Conservation (phyloP, 306 rosid species). For the Lathyrus oleraceus region DNA sequence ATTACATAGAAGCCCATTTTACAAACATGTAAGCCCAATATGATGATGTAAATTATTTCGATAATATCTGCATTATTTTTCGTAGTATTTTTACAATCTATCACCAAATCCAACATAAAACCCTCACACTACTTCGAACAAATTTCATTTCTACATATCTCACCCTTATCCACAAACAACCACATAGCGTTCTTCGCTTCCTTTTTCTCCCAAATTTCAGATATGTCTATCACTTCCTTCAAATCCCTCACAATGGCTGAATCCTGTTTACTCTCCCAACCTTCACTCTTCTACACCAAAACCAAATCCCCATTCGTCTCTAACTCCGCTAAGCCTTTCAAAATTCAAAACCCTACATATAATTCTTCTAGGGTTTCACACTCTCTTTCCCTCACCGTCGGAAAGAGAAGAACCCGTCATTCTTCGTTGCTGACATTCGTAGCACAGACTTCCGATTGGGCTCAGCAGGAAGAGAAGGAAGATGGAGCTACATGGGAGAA, state of each 20-base stretch:
- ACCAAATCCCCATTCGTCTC: slow-evolving; percentile 47
- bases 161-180: slow-evolving; percentile 45
- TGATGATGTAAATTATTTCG: background rate
- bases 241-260: slow-evolving; percentile 60
- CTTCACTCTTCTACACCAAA: slow-evolving; percentile 51
- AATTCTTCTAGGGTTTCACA: slow-evolving; percentile 42
- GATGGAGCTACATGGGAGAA: slow-evolving; percentile 49
- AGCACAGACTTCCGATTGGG: slow-evolving; percentile 81
- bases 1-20: too few relatives aligned
- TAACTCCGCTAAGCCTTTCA: slow-evolving; percentile 46
- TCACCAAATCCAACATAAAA: background rate
- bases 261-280: slow-evolving; percentile 55
- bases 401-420: slow-evolving; percentile 35
- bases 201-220: background rate
- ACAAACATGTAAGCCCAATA: background rate
- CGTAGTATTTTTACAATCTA: background rate
- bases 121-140: slow-evolving; percentile 13
- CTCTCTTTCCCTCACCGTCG: slow-evolving; percentile 21
- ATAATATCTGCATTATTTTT: background rate
- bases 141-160: background rate
- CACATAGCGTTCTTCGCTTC: too few relatives aligned
- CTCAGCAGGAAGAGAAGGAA: slow-evolving; percentile 62
- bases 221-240: slow-evolving; percentile 51
- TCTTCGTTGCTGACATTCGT: slow-evolving; percentile 56
- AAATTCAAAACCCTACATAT: slow-evolving; percentile 44